Percentiles rank a stretch among this genome's conserved stretches.
Conservation (phyloP, 345 rosid genomes). For the Heritiera fomes region DNA sequence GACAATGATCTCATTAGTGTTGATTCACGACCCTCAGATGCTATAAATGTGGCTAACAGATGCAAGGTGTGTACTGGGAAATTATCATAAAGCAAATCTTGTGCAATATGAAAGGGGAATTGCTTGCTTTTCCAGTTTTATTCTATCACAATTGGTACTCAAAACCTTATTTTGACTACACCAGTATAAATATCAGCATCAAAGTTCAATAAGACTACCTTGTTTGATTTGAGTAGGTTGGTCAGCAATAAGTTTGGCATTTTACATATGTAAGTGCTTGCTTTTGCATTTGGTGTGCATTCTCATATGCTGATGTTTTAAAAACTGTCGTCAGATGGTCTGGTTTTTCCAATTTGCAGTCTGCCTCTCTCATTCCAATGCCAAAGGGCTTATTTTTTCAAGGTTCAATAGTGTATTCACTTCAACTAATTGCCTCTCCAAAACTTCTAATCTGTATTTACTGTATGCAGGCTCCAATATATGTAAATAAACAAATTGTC, state of each 20-base stretch:
- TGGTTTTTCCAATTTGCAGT: neutral
- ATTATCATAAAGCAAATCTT: neutral
- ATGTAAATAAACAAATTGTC: slow-evolving; percentile 74
- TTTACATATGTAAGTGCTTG: too few species aligned
- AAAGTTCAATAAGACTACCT: neutral
- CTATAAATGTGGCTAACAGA: slow-evolving; percentile 74
- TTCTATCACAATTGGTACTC: neutral
- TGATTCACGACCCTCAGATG: slow-evolving; percentile 88
- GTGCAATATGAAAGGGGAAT: neutral
- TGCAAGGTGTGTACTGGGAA: slow-evolving; percentile 48
- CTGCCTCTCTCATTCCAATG: neutral
- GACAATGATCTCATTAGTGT: slow-evolving; percentile 52
- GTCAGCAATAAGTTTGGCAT: neutral
- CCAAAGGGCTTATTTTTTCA: neutral
- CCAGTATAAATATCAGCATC: neutral
- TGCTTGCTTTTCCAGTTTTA: neutral
- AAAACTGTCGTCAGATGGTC: neutral
- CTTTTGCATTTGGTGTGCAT: neutral
- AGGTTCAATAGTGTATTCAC: neutral
- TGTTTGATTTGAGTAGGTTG: neutral
- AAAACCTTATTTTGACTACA: neutral
- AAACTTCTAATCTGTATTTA: slow-evolving; percentile 22
- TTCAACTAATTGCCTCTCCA: slow-evolving; percentile 13
- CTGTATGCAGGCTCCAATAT: slow-evolving; percentile 76
- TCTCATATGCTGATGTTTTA: neutral